Evolutionary conservation across 2,329 filamentous ascomycete species (phyloP), one percentile per base, ranked within the genome.

Genomic region (Lojkania enalia): DNA sequence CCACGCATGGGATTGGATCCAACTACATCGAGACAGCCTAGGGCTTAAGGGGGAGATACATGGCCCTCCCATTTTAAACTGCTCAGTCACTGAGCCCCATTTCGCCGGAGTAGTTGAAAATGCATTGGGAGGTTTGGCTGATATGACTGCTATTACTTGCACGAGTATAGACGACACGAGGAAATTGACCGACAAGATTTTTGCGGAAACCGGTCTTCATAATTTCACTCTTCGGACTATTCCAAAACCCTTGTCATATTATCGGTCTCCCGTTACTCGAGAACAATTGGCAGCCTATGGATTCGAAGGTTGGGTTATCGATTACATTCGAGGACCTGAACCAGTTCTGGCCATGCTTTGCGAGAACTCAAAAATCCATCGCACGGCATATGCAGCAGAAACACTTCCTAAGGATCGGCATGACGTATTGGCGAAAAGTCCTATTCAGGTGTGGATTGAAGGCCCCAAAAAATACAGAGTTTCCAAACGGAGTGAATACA

Each of bases 321-420:
- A 97, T 61, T 88, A 81, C 46, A 64, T 99, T 4, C 79, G 85
- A 23, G 94, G 92, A 0, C 95, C 95, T 0, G 83, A 86, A 1
- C 80, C 88, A 1, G 88, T 99, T 1, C 73, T 97, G 23, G 86
- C 89, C 5, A 94, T 95, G 87, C 80, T 99, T 16, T 96, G 90
- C 67, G 80, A 83, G 11, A 85, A 88, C 55, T 82, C 79, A 46
- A 79, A 74, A 41, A 69, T 96, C 5, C 83, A 95, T 57, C 73
- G 75, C 19, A 85, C 85, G 4, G 89, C 83, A 0, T 79, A 92
- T 33, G 76, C 81, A 13, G 72, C 84, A 12, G 67, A 66, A 4
- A 82, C 88, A 7, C 82, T 91, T 23, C 80, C 69, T 2, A 80
- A 88, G 21, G 75, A 80, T 29, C 84, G 90, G 55, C 89, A 85